phyloP scores from a whole-genome alignment of 257 asterid species.

The Petunia secreta region DNA sequence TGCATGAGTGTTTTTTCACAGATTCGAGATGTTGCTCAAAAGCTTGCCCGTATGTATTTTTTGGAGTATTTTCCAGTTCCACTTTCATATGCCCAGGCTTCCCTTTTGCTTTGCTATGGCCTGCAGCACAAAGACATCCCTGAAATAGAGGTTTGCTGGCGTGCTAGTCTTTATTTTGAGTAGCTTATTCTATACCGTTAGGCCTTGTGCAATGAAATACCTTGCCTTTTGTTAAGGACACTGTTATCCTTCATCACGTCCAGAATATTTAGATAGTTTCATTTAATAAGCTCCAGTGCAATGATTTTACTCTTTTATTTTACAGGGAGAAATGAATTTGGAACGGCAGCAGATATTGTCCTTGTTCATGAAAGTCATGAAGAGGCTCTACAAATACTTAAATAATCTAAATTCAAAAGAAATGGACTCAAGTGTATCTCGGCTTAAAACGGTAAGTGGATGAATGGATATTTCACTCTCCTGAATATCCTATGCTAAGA shows the following conservation, averaged over 20 bases:
- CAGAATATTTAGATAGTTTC: background rate
- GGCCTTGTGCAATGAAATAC: conserved; percentile 6
- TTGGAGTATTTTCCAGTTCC: conserved; percentile 80
- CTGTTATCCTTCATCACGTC: background rate
- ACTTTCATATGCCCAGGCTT: conserved; percentile 76
- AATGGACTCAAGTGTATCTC: conserved; percentile 52
- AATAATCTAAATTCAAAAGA: conserved; percentile 47
- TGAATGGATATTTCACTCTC: background rate
- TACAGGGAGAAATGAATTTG: conserved; percentile 72
- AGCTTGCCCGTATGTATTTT: conserved; percentile 66
- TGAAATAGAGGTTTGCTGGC: conserved; percentile 61
- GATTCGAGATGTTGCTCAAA: conserved; percentile 62
- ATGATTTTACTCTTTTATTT: conserved; percentile 23
- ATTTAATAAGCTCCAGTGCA: background rate
- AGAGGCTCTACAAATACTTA: conserved; percentile 65
- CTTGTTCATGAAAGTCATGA: conserved; percentile 68
- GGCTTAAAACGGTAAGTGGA: conserved; percentile 62
- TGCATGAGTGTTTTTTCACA: conserved; percentile 37
- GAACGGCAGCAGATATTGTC: conserved; percentile 77
- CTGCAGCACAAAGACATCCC: conserved; percentile 75
- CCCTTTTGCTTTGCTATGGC: conserved; percentile 87
- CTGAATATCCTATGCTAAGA: conserved; percentile 14
- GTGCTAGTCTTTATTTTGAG: conserved; percentile 15
- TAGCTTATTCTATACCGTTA: conserved; percentile 5
- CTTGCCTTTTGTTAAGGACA: background rate